Evolutionary conservation across 2,329 filamentous ascomycete species (phyloP).

Genomic region (Fusarium verticillioides): DNA sequence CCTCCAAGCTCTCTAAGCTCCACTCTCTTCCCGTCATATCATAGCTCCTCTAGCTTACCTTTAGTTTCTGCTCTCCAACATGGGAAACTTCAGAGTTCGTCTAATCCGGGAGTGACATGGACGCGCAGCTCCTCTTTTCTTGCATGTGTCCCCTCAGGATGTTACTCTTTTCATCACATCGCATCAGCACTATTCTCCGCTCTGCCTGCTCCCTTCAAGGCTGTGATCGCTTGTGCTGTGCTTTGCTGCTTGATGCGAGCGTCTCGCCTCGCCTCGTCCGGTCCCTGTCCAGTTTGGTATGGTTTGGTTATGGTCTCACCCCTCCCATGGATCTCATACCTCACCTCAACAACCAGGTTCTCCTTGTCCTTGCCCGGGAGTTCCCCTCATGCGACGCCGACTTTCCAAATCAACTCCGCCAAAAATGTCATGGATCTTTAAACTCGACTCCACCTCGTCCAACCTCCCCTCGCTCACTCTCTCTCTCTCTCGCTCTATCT

Average conservation of each 20-base stretch:
- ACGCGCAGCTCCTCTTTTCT: slow-evolving; percentile 14
- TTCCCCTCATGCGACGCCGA: slow-evolving; percentile 36
- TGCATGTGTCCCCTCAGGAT: not conserved
- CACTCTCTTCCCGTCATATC: slow-evolving; percentile 36
- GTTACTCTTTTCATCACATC: slow-evolving; percentile 9
- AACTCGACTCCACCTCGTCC: slow-evolving; percentile 44
- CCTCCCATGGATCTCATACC: slow-evolving; percentile 34
- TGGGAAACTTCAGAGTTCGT: slow-evolving; percentile 36
- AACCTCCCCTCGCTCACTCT: slow-evolving; percentile 27
- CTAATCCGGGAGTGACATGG: slow-evolving; percentile 14
- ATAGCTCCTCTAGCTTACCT: slow-evolving; percentile 7
- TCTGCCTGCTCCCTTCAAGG: slow-evolving; percentile 15
- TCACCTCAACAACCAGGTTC: slow-evolving; percentile 38
- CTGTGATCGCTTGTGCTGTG: slow-evolving; percentile 28
- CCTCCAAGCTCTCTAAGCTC: slow-evolving; percentile 3
- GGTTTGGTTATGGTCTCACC: slow-evolving; percentile 36
- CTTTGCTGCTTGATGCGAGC: slow-evolving; percentile 21
- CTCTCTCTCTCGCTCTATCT: slow-evolving; percentile 4
- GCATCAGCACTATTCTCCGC: slow-evolving; percentile 12
- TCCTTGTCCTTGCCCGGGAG: slow-evolving; percentile 33
- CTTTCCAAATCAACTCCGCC: slow-evolving; percentile 27
- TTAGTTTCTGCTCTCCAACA: slow-evolving; percentile 3
- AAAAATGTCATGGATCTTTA: slow-evolving; percentile 43
- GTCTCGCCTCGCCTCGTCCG: slow-evolving; percentile 30
- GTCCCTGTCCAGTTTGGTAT: slow-evolving; percentile 18